Conservation (phyloP, 2,329 filamentous ascomycete species). For the Bipolaris sorokiniana region DNA sequence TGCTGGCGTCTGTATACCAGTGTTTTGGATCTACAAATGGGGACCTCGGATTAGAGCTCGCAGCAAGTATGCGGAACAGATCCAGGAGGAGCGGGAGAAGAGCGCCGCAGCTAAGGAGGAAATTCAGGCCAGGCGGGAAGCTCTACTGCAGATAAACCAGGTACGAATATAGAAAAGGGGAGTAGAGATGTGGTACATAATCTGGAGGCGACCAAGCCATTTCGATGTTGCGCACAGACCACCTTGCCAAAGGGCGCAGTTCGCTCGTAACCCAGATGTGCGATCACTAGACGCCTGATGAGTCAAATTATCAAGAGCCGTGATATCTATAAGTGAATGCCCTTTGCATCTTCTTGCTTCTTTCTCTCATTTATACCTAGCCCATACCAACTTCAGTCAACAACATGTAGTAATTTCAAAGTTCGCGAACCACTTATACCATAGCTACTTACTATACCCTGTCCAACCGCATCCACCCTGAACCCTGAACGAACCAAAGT, state of each 20-base stretch:
- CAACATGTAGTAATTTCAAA: not conserved
- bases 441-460: not conserved
- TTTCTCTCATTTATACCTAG: too few relatives aligned
- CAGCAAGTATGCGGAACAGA: slow-evolving; percentile 36
- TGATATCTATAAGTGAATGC: not conserved
- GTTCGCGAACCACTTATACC: too few relatives aligned
- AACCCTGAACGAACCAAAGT: not conserved
- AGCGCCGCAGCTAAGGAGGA: slow-evolving; percentile 12
- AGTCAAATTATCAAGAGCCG: not conserved
- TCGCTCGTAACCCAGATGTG: not conserved
- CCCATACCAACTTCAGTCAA: not conserved
- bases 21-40: slow-evolving; percentile 63
- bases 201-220: not conserved
- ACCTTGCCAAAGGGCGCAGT: not conserved
- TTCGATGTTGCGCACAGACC: slow-evolving; percentile 1
- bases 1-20: slow-evolving; percentile 57
- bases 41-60: slow-evolving; percentile 58
- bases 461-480: not conserved
- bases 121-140: slow-evolving; percentile 5
- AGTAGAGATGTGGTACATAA: not conserved
- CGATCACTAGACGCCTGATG: not conserved
- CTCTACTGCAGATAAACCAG: not conserved
- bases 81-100: slow-evolving; percentile 31
- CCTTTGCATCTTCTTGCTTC: not conserved
- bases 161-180: not conserved